Conservation (phyloP, 225 moss, liverwort and hornwort species). For the Pseudoscleropodium purum region DNA sequence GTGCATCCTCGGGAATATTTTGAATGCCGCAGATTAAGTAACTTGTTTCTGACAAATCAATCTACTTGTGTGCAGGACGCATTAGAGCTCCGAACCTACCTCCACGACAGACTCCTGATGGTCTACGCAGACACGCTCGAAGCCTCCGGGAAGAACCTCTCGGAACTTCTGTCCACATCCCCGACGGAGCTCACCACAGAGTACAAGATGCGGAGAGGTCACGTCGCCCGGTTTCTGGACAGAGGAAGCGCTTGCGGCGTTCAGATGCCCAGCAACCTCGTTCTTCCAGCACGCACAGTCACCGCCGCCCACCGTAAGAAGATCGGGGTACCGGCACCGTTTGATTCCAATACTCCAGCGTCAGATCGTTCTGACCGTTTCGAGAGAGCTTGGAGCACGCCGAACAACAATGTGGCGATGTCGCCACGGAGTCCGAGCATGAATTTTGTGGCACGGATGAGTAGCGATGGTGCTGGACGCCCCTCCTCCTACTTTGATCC, state of each 20-base stretch:
- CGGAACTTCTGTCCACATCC: conserved; percentile 40
- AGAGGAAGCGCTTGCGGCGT: conserved; percentile 37
- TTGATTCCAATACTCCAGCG: not conserved
- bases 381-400: not conserved
- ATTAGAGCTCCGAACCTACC: conserved; percentile 57
- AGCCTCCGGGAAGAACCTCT: conserved; percentile 30
- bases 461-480: not conserved
- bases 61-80: conserved; percentile 38
- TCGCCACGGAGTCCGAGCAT: not conserved
- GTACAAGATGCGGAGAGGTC: conserved; percentile 70
- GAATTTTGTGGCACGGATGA: not conserved
- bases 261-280: conserved; percentile 50
- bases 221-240: conserved; percentile 74
- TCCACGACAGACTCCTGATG: conserved; percentile 71
- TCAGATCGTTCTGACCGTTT: not conserved
- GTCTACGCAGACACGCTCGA: conserved; percentile 70
- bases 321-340: not conserved
- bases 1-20: not conserved
- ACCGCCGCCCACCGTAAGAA: conserved; percentile 7
- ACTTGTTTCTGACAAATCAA: not conserved
- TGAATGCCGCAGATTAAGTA: not conserved
- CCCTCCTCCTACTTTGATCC: not conserved
- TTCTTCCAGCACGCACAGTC: conserved; percentile 22
- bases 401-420: not conserved
- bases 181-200: conserved; percentile 33